phyloP scores from a whole-genome alignment of 441 rosid species.

The Raphanus hybrid region DNA sequence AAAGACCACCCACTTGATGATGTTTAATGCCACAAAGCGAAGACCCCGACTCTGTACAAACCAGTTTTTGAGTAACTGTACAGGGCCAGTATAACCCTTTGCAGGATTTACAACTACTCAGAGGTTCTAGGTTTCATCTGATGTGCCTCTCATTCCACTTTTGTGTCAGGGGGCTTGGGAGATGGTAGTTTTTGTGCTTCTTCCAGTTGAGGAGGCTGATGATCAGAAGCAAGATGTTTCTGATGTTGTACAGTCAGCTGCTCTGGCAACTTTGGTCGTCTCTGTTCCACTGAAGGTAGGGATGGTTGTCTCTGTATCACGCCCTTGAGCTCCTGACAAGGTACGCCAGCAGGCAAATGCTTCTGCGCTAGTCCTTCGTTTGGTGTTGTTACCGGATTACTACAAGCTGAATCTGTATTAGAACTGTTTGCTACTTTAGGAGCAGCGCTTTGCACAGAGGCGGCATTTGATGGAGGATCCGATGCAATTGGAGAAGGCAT shows the following conservation, averaged over 20 bases:
- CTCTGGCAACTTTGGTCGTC: conserved; percentile 59
- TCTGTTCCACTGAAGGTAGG: conserved; percentile 56
- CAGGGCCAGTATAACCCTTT: conserved; percentile 66
- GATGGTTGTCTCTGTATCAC: conserved; percentile 62
- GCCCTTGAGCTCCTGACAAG: conserved; percentile 48
- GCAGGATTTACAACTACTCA: conserved; percentile 54
- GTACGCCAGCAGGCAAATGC: conserved; percentile 63
- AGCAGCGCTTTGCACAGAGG: conserved; percentile 50
- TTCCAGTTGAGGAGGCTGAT: conserved; percentile 59
- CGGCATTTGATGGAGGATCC: conserved; percentile 51
- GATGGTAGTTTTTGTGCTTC: conserved; percentile 64
- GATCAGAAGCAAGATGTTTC: conserved; percentile 56
- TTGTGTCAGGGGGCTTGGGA: conserved; percentile 64
- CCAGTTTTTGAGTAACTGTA: conserved; percentile 64
- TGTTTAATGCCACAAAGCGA: conserved; percentile 28
- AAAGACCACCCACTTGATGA: conserved; percentile 18
- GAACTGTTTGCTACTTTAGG: conserved; percentile 54
- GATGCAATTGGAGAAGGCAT: conserved; percentile 59
- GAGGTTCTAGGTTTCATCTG: conserved; percentile 53
- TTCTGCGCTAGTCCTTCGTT: conserved; percentile 67
- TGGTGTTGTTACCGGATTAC: conserved; percentile 56
- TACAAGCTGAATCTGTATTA: conserved; percentile 52
- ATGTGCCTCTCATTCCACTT: conserved; percentile 63
- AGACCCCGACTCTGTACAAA: conserved; percentile 24
- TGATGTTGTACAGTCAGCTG: conserved; percentile 55